Evolutionary conservation across 345 rosid species (phyloP), one percentile per base, ranked within the genome.

Genomic region (Salix udensis): DNA sequence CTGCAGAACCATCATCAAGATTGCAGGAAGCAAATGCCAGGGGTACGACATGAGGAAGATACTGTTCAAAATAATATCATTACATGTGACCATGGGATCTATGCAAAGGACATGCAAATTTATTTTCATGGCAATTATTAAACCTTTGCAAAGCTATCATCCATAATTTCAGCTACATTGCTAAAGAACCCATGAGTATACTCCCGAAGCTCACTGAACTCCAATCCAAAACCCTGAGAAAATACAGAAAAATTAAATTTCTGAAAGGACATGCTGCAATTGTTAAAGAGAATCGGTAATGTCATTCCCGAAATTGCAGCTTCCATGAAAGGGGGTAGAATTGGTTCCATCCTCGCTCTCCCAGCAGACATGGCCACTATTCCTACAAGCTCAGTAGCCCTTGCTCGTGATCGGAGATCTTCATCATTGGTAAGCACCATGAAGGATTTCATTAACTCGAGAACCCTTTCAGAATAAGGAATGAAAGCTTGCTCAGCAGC

Each of bases 351-450:
- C 80, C 96, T 87, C 62, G 71, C 37, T 84, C 89, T 94, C 69
- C 98, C 97, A 84, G 89, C 93, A 82, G 97, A 88, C 99, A 94
- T 94, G n/a, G 98, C 97, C 58, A 94, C 96, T 80, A 96, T 94
- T 80, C 99, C 98, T 70, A 96, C 98, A 85, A 96, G 97, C 87
- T 96, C 99, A 31, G 99, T 96, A 40, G 99, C 90, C 84, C 99
- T 91, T 23, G 99, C 97, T 74, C 99, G 91, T 34, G 96, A 86
- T 74, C 95, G 89, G 69, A 96, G 96, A 87, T 92, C 99, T 81
- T 92, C 97, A 80, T 94, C 97, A 74, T 79, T 81, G 28, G 92
- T 89, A 73, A 96, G 97, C 76, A 96, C 97, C 98, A 96, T 89
- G 88, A 94, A 96, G 76, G 84, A 80, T 83, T 96, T 92, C 97